Conservation (phyloP, 495 filamentous ascomycete species). For the Trichoderma virens region DNA sequence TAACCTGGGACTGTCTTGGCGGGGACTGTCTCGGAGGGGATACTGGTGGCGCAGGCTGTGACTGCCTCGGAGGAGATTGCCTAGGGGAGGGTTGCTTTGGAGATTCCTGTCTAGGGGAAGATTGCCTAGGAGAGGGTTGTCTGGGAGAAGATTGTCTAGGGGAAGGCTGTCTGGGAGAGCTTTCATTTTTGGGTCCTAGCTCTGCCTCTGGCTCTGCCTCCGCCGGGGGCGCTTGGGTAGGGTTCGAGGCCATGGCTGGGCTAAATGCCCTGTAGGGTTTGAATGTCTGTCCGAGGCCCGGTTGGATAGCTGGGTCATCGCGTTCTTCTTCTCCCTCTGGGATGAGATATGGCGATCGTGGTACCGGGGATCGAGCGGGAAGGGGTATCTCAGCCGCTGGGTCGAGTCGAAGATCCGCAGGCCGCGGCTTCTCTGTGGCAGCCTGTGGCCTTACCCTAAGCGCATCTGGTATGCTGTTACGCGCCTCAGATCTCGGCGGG, state of each 20-base stretch:
- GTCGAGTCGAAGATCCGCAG: constrained; percentile 24
- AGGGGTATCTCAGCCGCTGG: constrained; percentile 15
- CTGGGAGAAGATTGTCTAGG: background rate
- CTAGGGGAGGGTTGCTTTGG: background rate
- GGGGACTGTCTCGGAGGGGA: background rate
- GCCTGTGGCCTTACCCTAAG: constrained; percentile 40
- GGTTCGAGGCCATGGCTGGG: background rate
- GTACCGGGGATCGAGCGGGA: constrained; percentile 1
- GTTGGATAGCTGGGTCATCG: constrained; percentile 21
- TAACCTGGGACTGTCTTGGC: background rate
- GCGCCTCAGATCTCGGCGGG: constrained; percentile 39
- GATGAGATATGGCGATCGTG: background rate
- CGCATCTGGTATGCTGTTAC: constrained; percentile 30
- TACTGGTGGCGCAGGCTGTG: background rate
- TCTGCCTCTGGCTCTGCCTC: background rate
- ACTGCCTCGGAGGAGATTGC: background rate
- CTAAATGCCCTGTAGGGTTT: background rate
- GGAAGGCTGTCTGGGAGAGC: background rate
- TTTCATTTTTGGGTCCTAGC: background rate
- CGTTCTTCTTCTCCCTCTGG: constrained; percentile 14
- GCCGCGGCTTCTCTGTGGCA: constrained; percentile 30
- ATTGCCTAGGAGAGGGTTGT: background rate
- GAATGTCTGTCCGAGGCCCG: constrained; percentile 11
- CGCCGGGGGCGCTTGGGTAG: background rate
- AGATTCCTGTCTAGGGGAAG: background rate